phyloP scores from a whole-genome alignment of 768 basidiomycete species.

The Pleurotus sapidus region DNA sequence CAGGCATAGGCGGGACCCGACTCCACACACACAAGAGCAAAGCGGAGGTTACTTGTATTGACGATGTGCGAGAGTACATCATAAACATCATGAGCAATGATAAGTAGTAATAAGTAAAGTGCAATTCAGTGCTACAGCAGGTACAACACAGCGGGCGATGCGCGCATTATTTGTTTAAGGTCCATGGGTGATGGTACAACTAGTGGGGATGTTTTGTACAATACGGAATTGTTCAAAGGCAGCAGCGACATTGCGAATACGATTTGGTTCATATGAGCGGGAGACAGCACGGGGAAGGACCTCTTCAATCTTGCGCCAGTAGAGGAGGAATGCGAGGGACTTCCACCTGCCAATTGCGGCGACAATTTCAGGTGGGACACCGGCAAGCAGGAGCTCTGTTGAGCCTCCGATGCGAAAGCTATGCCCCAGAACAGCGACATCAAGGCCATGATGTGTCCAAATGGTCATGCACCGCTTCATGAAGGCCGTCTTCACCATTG shows the following conservation, averaged over 20 bases:
- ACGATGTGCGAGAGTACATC: too few species aligned
- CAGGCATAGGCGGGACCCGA: background rate
- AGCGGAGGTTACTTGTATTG: background rate
- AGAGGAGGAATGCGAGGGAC: constrained; percentile 24
- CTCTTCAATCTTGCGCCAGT: constrained; percentile 22
- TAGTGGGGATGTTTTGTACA: background rate
- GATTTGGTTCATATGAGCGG: background rate
- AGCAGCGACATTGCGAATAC: background rate
- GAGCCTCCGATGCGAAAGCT: constrained; percentile 26
- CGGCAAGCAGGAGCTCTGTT: constrained; percentile 21
- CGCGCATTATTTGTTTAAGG: too few species aligned
- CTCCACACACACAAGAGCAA: background rate
- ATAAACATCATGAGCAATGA: background rate
- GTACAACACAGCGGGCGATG: too few species aligned
- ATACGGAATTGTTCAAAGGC: background rate
- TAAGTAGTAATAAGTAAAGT: background rate
- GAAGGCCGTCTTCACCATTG: constrained; percentile 11
- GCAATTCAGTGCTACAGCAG: background rate
- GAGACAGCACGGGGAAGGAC: background rate
- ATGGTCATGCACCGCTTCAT: constrained; percentile 11
- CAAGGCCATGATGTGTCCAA: constrained; percentile 10
- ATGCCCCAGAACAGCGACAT: constrained; percentile 16
- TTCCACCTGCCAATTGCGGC: constrained; percentile 31
- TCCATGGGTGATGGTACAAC: background rate
- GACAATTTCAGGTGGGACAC: constrained; percentile 27